Evolutionary conservation across 208 protist species (phyloP).

Genomic region (Wallacemonas sp.): DNA sequence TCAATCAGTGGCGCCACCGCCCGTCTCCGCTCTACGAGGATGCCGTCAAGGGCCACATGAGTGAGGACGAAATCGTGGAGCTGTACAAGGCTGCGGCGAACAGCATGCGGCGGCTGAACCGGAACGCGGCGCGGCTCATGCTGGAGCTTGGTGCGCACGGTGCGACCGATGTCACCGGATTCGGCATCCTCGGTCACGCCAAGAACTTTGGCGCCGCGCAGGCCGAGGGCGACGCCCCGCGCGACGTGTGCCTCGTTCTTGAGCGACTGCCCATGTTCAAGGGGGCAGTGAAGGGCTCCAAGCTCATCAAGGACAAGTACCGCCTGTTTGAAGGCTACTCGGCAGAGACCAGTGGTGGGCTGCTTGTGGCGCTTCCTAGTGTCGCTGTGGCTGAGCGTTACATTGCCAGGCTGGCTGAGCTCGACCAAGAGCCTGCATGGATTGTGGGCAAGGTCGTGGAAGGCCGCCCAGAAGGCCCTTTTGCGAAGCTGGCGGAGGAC

Average conservation of each 20-base stretch:
- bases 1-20: slow-evolving; percentile 91
- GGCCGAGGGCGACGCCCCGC: slow-evolving; percentile 23
- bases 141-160: slow-evolving; percentile 82
- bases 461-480: slow-evolving; percentile 28
- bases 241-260: slow-evolving; percentile 73
- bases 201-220: slow-evolving; percentile 92
- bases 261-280: slow-evolving; percentile 87
- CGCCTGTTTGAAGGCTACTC: slow-evolving; percentile 89
- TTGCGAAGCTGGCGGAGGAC: slow-evolving; percentile 46
- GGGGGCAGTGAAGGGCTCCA: slow-evolving; percentile 76
- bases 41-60: slow-evolving; percentile 60
- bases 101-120: slow-evolving; percentile 93
- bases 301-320: slow-evolving; percentile 85
- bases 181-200: slow-evolving; percentile 96
- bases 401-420: slow-evolving; percentile 59
- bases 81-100: slow-evolving; percentile 77
- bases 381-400: slow-evolving; percentile 63
- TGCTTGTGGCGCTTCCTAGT: slow-evolving; percentile 86
- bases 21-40: slow-evolving; percentile 70
- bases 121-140: slow-evolving; percentile 89
- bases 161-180: slow-evolving; percentile 97
- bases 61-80: slow-evolving; percentile 63
- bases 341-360: slow-evolving; percentile 95
- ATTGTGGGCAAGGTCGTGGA: slow-evolving; percentile 79
- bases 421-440: slow-evolving; percentile 85